Evolutionary conservation across 345 rosid genomes (phyloP).

Genomic region (Acer saccharum): DNA sequence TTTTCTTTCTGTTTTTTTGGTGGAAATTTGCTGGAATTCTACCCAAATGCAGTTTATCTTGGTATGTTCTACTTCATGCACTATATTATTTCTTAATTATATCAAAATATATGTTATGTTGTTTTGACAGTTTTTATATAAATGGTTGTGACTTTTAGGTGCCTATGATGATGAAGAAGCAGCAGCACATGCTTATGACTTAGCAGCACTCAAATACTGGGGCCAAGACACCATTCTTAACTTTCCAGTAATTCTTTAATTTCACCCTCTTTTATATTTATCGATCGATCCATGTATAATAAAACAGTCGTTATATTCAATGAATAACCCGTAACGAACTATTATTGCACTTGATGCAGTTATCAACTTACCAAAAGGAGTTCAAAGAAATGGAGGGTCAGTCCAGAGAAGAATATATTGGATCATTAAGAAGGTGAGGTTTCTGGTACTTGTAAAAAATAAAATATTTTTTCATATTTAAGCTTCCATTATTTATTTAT

Average conservation of each 20-base stretch:
- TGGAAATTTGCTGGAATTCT: slow-evolving; percentile 24
- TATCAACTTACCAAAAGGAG: slow-evolving; percentile 57
- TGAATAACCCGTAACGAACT: neutral
- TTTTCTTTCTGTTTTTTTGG: neutral
- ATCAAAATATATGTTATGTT: too few relatives aligned
- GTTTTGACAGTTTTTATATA: neutral
- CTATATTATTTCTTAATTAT: neutral
- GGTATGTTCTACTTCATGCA: slow-evolving; percentile 32
- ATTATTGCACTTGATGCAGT: slow-evolving; percentile 29
- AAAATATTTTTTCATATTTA: neutral
- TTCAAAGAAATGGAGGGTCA: slow-evolving; percentile 74
- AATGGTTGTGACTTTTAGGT: slow-evolving; percentile 36
- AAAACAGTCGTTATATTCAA: too few relatives aligned
- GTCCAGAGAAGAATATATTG: slow-evolving; percentile 88
- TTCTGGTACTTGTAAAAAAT: too few relatives aligned
- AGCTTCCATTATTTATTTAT: neutral
- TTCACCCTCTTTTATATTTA: neutral
- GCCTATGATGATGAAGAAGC: slow-evolving; percentile 92
- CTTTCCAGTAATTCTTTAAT: slow-evolving; percentile 57
- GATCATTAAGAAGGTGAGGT: slow-evolving; percentile 77
- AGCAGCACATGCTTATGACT: slow-evolving; percentile 95
- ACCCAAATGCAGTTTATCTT: slow-evolving; percentile 51
- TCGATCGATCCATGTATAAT: too few relatives aligned
- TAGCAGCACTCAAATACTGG: slow-evolving; percentile 97
- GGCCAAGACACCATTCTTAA: slow-evolving; percentile 87